These are phyloP conservation scores for Solanum ossicruentum DNA, from an alignment of 257 asterid species.

Conservation along the genomic window DNA sequence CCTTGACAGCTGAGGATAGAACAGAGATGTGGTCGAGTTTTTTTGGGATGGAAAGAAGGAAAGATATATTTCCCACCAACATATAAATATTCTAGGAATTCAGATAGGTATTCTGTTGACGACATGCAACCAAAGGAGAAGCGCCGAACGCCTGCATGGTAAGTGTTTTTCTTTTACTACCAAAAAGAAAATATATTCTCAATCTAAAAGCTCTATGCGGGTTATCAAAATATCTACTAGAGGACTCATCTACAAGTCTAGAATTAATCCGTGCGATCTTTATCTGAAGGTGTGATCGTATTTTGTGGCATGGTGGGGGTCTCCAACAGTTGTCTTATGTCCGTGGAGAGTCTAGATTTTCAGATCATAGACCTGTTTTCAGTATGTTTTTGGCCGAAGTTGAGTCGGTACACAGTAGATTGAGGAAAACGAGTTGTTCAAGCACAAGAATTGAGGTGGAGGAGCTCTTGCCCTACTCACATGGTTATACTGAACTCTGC, in stretches of 20 bases:
- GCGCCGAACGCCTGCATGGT: conserved; percentile 23
- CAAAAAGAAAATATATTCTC: not conserved
- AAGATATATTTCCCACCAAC: conserved; percentile 23
- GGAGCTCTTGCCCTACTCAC: conserved; percentile 7
- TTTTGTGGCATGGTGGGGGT: conserved; percentile 11
- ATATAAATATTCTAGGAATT: conserved; percentile 17
- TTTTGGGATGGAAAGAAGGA: conserved; percentile 22
- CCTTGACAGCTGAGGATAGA: conserved; percentile 11
- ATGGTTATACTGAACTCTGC: conserved; percentile 86
- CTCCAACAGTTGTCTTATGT: conserved; percentile 11
- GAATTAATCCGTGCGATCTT: not conserved
- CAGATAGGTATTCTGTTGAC: conserved; percentile 19
- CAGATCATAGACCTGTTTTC: conserved; percentile 14
- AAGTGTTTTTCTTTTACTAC: not conserved
- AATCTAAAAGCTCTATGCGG: not conserved
- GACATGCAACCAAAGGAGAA: conserved; percentile 17
- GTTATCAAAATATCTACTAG: not conserved
- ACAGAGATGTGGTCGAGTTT: conserved; percentile 16
- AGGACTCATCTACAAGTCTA: not conserved
- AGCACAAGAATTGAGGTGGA: conserved; percentile 17
- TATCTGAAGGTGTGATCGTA: conserved; percentile 15
- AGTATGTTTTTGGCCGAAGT: conserved; percentile 6
- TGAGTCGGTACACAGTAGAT: not conserved
- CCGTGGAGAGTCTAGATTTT: conserved; percentile 14
- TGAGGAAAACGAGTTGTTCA: conserved; percentile 5